A percentile compares a stretch with the other conserved stretches of the same genome.
Conservation (phyloP, 1,284 basidiomycete species). For the Boletellus deceptivus region DNA sequence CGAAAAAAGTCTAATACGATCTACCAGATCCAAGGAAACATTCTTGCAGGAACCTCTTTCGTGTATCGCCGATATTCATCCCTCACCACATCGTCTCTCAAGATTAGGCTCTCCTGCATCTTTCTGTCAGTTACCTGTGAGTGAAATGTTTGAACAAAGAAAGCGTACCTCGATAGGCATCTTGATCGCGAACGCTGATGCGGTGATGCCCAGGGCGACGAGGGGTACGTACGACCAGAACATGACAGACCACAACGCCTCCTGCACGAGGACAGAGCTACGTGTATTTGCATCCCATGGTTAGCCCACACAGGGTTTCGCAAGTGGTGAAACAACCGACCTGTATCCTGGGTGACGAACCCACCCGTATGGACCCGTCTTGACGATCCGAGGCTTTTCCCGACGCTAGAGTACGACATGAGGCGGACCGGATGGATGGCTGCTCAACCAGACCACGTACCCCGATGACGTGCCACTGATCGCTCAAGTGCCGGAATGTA, state of each 20-base stretch:
- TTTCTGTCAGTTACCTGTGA: background rate
- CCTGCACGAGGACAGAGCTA: conserved; percentile 26
- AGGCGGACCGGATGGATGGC: no score
- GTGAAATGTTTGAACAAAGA: no score
- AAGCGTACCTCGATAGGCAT: conserved; percentile 32
- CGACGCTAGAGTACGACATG: no score
- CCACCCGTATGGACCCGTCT: conserved; percentile 32
- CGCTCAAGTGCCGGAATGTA: conserved; percentile 18
- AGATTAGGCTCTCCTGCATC: conserved; percentile 17
- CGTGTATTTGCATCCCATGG: background rate
- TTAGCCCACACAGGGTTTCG: background rate
- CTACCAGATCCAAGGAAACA: conserved; percentile 38
- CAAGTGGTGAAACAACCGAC: conserved; percentile 4
- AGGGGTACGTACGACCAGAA: conserved; percentile 35
- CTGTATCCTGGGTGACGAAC: conserved; percentile 33
- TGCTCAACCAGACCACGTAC: conserved; percentile 6
- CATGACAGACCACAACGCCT: conserved; percentile 24
- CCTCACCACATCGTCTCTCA: conserved; percentile 11
- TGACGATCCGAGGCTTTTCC: conserved; percentile 27
- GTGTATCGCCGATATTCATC: conserved; percentile 33
- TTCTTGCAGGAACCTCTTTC: conserved; percentile 28
- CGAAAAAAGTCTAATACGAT: background rate
- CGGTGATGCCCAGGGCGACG: conserved; percentile 19
- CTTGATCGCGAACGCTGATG: conserved; percentile 28
- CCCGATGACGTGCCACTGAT: conserved; percentile 30